Evolutionary conservation across 208 protist genomes (phyloP), one percentile per base, ranked within the genome.

Genomic region (Trypanosoma scelopori): DNA sequence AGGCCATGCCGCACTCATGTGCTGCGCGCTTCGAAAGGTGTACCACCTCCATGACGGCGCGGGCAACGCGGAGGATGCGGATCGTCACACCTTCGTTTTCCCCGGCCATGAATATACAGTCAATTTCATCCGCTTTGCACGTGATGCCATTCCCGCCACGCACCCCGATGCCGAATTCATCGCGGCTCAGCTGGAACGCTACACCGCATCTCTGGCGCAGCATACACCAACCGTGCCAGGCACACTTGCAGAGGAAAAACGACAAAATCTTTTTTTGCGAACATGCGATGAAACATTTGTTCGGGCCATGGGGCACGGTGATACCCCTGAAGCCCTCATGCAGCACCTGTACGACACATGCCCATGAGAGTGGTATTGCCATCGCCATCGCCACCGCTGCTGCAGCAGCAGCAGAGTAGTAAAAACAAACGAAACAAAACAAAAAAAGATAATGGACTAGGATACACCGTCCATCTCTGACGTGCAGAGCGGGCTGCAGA

Each of bases 101-200:
- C 86, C 86, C 18, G 92, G 90, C 0, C 92, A 97, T 70, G 92
- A 97, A 73, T 97, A 97, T 78, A 94, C 92, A 46, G 70, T 82
- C 22, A 80, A 79, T 37, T 92, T 95, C 51, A 76, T 95, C 63
- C 51, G 62, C 27, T 97, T 96, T 68, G 23, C 89, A 5, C 65
- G 58, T 55, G 53, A 55, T 13, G 62, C 46, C 32, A 22, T 82
- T 65, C 57, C 69, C 52, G 0, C 65, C 50, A 30, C 53, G 35
- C 63, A 50, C 55, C 56, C 49, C 22, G 65, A 86, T 23, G 71
- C 67, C 28, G 5, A 15, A 16, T 93, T 91, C 65, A 73, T 94
- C 30, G 9, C 65, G 42, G 41, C 58, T 20, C 82, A 94, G 63
- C 35, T 67, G 47, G 66, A 52, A 22, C 65, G 78, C 63, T 89